These are phyloP conservation scores for Globisporangium heterothallicum DNA, from an alignment of 352 stramenopile species.

Conservation along the genomic window DNA sequence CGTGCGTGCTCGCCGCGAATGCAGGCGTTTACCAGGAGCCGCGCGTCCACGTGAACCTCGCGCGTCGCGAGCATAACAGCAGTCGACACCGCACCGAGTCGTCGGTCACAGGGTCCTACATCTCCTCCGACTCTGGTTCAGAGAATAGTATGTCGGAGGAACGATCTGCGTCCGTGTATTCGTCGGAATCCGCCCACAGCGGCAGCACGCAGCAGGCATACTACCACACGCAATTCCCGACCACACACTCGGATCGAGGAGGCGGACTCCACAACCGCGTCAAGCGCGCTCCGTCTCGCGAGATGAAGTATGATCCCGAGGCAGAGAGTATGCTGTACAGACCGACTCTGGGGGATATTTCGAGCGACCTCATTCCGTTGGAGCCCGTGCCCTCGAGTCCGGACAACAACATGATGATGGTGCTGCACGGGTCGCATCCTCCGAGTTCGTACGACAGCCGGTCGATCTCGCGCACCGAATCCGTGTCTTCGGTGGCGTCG, in stretches of 20 bases:
- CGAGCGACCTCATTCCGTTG: conserved; percentile 14
- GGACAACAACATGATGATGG: conserved; percentile 8
- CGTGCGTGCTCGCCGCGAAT: conserved; percentile 34
- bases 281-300: neutral
- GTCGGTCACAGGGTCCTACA: conserved; percentile 5
- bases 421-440: conserved; percentile 5
- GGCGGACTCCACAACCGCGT: neutral
- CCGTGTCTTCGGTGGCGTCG: neutral
- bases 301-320: neutral
- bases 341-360: conserved; percentile 7
- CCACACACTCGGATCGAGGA: neutral
- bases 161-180: conserved; percentile 4
- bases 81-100: neutral
- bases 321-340: neutral
- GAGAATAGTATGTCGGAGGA: neutral
- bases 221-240: conserved; percentile 11
- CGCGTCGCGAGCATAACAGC: conserved; percentile 9
- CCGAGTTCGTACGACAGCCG: neutral
- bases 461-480: neutral
- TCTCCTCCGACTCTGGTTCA: conserved; percentile 6
- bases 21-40: conserved; percentile 19
- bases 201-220: conserved; percentile 4
- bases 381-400: neutral
- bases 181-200: neutral
- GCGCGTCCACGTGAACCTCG: conserved; percentile 13